Evolutionary conservation across 2,329 filamentous ascomycete species (phyloP), one percentile per base, ranked within the genome.

Genomic region (Paraphoma chrysanthemicola): DNA sequence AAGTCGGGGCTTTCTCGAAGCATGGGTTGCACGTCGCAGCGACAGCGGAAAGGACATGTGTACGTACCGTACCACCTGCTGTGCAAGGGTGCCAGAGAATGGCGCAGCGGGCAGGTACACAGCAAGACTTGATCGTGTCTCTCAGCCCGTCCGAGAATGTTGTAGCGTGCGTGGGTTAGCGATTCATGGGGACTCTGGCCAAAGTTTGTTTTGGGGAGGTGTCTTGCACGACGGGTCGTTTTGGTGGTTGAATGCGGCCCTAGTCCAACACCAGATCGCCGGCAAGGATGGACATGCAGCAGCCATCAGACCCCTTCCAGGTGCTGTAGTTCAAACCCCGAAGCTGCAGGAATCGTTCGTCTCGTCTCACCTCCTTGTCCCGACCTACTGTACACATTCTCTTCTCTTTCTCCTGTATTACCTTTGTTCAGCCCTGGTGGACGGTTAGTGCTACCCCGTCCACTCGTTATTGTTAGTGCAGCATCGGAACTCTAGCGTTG

Each of bases 21-120:
- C 23, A 23, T 38, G 33, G 33, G 33, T 38, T 38, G 33, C 33
- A 38, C 10, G 10, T 38, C 33, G n/a, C 33, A 38, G 33, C 33
- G n/a, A 11, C 10, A 38, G 33, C 10, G 10, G 33, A 11, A n/a
- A 38, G 33, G 10, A n/a, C 33, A 56, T 45, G 44, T 17, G 30
- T 47, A 44, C 47, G 14, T 33, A 39, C 33, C 29, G 60, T 60
- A 57, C 58, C 33, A 64, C 53, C 52, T 56, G 60, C 50, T 30
- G 58, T 59, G 51, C 54, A 53, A 51, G 41, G 49, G 55, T 53
- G 59, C 54, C 46, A 58, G 55, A 60, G 8, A 60, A 58, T 55
- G 23, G 30, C 5, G 39, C 42, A 18, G 28, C 11, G 31, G 41
- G 30, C 52, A 12, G 51, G 23, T 23, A 23, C 23, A 23, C 5